phyloP scores from a whole-genome alignment of 805 yeast species.

The Candida michaelii region DNA sequence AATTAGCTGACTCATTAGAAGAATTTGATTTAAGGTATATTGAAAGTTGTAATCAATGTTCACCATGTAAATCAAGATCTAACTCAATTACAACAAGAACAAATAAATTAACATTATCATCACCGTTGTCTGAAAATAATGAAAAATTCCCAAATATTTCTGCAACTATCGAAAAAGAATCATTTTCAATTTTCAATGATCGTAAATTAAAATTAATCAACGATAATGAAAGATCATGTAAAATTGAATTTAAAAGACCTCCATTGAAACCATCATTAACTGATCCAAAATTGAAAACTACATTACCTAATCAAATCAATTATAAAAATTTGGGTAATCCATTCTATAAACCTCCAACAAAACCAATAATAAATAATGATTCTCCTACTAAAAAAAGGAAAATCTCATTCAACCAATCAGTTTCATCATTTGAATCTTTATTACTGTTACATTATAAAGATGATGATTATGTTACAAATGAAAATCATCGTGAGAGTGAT shows the following conservation, averaged over 20 bases:
- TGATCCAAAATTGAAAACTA: not conserved
- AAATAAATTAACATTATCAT: slow-evolving; percentile 20
- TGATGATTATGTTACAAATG: not conserved
- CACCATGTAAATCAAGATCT: slow-evolving; percentile 8
- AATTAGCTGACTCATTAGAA: slow-evolving; percentile 24
- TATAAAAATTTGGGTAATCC: slow-evolving; percentile 18
- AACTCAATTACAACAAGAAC: slow-evolving; percentile 13
- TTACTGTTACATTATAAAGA: slow-evolving; percentile 10
- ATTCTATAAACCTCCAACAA: slow-evolving; percentile 18
- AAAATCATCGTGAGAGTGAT: slow-evolving; percentile 3
- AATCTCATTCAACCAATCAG: slow-evolving; percentile 10
- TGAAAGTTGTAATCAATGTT: slow-evolving; percentile 22
- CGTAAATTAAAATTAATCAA: slow-evolving; percentile 8
- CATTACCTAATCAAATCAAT: slow-evolving; percentile 5
- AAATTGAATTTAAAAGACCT: slow-evolving; percentile 17
- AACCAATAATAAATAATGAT: slow-evolving; percentile 4
- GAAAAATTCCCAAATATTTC: slow-evolving; percentile 6
- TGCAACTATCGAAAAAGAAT: not conserved
- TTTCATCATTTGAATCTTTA: slow-evolving; percentile 12
- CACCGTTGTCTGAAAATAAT: slow-evolving; percentile 22
- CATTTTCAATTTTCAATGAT: slow-evolving; percentile 13
- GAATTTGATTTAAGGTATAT: slow-evolving; percentile 24
- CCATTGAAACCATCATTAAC: slow-evolving; percentile 27
- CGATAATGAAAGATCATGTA: slow-evolving; percentile 6
- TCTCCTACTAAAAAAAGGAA: slow-evolving; percentile 16